Conservation (phyloP, 2,329 filamentous ascomycete species). For the Colletotrichum endophyticum region DNA sequence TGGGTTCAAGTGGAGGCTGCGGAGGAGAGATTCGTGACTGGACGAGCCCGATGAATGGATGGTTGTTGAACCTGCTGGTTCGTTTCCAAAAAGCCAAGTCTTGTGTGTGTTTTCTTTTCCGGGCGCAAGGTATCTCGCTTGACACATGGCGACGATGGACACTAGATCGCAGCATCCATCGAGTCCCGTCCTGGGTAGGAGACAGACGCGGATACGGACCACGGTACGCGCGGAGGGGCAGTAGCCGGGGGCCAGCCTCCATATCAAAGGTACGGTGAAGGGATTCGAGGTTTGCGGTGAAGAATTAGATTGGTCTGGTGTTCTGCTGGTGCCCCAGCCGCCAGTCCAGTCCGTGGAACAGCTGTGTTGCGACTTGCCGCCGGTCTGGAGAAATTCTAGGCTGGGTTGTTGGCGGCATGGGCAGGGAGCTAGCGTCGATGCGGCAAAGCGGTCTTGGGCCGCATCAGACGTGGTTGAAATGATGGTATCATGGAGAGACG, state of each 20-base stretch:
- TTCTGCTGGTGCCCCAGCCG: not conserved
- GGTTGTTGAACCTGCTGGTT: not conserved
- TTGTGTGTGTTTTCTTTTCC: not conserved
- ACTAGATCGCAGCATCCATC: not conserved
- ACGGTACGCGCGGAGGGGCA: not conserved
- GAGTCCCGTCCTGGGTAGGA: not conserved
- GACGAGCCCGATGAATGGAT: not conserved
- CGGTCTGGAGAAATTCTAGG: not conserved
- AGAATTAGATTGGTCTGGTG: conserved; percentile 1
- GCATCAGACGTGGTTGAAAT: not conserved
- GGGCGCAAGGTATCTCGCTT: not conserved
- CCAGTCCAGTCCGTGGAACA: not conserved
- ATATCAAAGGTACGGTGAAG: conserved; percentile 7
- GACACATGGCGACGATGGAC: not conserved
- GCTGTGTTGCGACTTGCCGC: not conserved
- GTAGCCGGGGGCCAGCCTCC: not conserved
- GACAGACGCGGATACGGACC: not conserved
- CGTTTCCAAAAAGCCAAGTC: not conserved
- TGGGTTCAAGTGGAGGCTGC: not conserved
- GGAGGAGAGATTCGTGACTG: not conserved
- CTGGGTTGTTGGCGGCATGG: not conserved
- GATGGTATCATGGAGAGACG: not conserved
- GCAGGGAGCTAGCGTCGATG: not conserved
- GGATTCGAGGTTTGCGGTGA: conserved; percentile 9
- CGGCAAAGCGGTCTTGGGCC: not conserved